phyloP scores from a whole-genome alignment of 2,329 filamentous ascomycete genomes.

The Onygena corvina region DNA sequence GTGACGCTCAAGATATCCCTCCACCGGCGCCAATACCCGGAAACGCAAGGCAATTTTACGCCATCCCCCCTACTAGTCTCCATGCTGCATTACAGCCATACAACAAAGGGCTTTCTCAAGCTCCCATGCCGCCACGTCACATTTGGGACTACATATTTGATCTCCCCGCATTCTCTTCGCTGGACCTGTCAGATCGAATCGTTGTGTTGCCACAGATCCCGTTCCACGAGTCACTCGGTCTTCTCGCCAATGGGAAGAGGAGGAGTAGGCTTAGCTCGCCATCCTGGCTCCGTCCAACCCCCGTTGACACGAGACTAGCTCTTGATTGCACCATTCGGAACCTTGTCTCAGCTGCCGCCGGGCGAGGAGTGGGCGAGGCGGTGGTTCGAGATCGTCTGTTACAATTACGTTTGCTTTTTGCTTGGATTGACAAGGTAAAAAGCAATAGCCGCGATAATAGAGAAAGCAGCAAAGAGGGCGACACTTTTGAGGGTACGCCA shows the following conservation, averaged over 20 bases:
- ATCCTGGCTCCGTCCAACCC: conserved; percentile 44
- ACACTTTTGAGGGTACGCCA: conserved; percentile 26
- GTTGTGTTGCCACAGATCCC: conserved; percentile 44
- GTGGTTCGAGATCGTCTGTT: conserved; percentile 46
- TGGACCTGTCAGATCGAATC: conserved; percentile 55
- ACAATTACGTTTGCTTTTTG: conserved; percentile 52
- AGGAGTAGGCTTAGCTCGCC: conserved; percentile 36
- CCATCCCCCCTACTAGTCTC: conserved; percentile 19
- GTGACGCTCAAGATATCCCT: conserved; percentile 42
- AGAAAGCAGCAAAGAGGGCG: conserved; percentile 21
- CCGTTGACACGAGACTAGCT: conserved; percentile 60
- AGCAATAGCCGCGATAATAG: conserved; percentile 14
- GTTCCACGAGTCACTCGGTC: conserved; percentile 22
- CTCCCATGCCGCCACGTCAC: conserved; percentile 26
- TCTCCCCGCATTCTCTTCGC: conserved; percentile 41
- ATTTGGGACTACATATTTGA: conserved; percentile 65
- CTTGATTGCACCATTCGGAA: conserved; percentile 42
- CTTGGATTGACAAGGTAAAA: conserved; percentile 46
- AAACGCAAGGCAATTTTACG: conserved; percentile 14
- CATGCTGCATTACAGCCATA: conserved; percentile 3
- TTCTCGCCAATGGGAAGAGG: conserved; percentile 23
- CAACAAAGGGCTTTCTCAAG: conserved; percentile 16
- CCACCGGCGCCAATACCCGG: conserved; percentile 18
- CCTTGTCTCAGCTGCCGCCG: conserved; percentile 23
- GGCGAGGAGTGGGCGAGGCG: conserved; percentile 28